Evolutionary conservation across 352 stramenopile genomes (phyloP), one percentile per base, ranked within the genome.

Genomic region (Globisporangium viniferum): DNA sequence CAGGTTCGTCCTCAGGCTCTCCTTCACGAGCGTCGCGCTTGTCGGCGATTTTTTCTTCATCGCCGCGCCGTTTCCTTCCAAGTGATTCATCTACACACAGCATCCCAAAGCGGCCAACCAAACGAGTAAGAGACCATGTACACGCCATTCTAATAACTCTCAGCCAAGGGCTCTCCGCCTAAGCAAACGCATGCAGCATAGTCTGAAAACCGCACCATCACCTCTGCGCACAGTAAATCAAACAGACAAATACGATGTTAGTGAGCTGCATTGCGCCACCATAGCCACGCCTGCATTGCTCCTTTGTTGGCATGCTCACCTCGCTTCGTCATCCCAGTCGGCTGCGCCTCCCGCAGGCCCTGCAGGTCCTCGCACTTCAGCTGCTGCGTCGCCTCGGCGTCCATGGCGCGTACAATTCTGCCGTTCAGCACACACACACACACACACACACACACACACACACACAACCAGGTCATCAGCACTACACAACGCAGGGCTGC

Each of bases 1-100:
- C 29, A 93, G 67, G 57, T 89, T 92, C 8, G 72, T 27, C 58
- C 84, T 87, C 22, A 91, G 44, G n/a, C 75, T 73, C 31, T 88
- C 82, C 51, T 79, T 79, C 33, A 91, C 44, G n/a, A 91, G 51
- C 44, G 74, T 66, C 29, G 69, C 73, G 57, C 71, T 89, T 8
- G 68, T 77, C 0, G 78, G 71, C 2, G 78, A 82, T 36, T 79
- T 79, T 41, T 67, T 84, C 60, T 80, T 80, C 49, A 80, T 67
- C 4, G 66, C 44, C 14, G 70, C 59, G 8, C 55, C 56, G 31
- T 63, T 71, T 49, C 74, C 77, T 44, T 82, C 67, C 51, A 82
- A 69, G 36, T 33, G 67, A 41, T 6, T 66, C 35, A 70, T 66
- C 58, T 70, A 14, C 8, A 60, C 2, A 31, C 31, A 59, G 2